Evolutionary conservation across 1,284 basidiomycete genomes (phyloP).

Genomic region (Pseudozyma tsukubaensis): DNA sequence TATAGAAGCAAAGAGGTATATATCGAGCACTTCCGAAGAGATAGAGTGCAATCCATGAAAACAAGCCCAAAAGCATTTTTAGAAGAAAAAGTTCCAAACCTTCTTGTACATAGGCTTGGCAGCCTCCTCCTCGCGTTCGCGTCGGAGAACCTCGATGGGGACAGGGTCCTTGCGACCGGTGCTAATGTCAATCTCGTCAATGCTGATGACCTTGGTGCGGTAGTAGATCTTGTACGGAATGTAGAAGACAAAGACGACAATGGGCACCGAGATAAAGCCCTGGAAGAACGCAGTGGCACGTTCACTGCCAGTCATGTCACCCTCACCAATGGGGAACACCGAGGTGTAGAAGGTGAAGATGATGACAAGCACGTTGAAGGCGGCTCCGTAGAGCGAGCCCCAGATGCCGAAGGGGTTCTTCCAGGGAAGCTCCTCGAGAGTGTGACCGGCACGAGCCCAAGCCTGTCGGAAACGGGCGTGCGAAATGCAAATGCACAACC

Average conservation of each 20-base stretch:
- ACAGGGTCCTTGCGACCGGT: constrained; percentile 63
- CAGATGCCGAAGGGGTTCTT: constrained; percentile 71
- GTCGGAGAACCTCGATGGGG: constrained; percentile 58
- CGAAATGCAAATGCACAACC: constrained; percentile 57
- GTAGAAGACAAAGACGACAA: constrained; percentile 51
- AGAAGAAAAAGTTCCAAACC: constrained; percentile 58
- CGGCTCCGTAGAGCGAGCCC: constrained; percentile 71
- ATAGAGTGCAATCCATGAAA: constrained; percentile 6
- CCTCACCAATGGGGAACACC: constrained; percentile 64
- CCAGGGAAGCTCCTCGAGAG: constrained; percentile 72
- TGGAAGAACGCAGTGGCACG: constrained; percentile 72
- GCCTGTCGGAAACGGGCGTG: constrained; percentile 75
- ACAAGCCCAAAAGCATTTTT: constrained; percentile 9
- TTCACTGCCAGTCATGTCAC: constrained; percentile 40
- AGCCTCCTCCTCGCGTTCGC: constrained; percentile 61
- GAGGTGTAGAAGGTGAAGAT: constrained; percentile 49
- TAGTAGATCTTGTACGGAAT: constrained; percentile 52
- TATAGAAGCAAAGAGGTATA: constrained; percentile 3
- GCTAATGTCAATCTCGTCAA: constrained; percentile 63
- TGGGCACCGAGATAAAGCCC: constrained; percentile 69
- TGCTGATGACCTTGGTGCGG: constrained; percentile 42
- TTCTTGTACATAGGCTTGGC: constrained; percentile 49
- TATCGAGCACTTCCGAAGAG: constrained; percentile 10
- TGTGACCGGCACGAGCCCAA: constrained; percentile 71
- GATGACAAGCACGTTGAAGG: constrained; percentile 59